A percentile compares a stretch with the other conserved stretches of the same genome.
These are phyloP conservation scores for Mrakia frigida DNA, from an alignment of 768 basidiomycete species.

Conservation along the genomic window DNA sequence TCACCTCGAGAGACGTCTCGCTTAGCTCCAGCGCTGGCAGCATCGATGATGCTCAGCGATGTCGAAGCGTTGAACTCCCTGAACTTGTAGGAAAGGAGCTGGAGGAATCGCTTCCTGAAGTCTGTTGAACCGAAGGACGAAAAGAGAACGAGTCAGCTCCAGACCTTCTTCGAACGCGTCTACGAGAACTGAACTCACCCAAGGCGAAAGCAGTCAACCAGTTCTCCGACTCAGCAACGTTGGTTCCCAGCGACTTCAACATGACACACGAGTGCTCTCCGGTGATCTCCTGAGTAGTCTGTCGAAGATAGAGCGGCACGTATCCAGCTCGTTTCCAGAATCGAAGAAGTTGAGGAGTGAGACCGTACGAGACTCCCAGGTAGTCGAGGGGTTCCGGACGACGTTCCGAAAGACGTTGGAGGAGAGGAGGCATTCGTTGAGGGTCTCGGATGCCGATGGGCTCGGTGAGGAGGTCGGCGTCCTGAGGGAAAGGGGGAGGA, in stretches of 20 bases:
- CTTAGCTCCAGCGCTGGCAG: conserved; percentile 54
- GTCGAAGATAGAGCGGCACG: conserved; percentile 84
- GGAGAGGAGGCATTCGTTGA: conserved; percentile 79
- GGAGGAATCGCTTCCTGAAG: conserved; percentile 83
- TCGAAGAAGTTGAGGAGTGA: conserved; percentile 77
- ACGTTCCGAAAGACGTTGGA: conserved; percentile 81
- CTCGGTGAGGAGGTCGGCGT: conserved; percentile 67
- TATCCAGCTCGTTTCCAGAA: conserved; percentile 97
- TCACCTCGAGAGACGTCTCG: conserved; percentile 25
- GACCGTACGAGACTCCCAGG: conserved; percentile 90
- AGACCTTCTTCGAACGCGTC: neutral
- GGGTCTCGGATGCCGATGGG: conserved; percentile 63
- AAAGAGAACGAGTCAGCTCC: neutral
- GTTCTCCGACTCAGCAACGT: conserved; percentile 61
- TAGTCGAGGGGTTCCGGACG: conserved; percentile 89
- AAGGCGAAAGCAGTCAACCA: conserved; percentile 83
- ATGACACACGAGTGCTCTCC: conserved; percentile 96
- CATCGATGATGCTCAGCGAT: conserved; percentile 81
- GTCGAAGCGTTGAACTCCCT: conserved; percentile 85
- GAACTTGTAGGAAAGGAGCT: conserved; percentile 88
- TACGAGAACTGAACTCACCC: conserved; percentile 36
- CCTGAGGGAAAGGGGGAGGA: conserved; percentile 40
- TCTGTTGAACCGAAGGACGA: conserved; percentile 53
- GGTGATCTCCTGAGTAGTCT: conserved; percentile 88
- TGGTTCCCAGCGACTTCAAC: conserved; percentile 64